A percentile compares a stretch with the other conserved stretches of the same genome.
These are phyloP conservation scores for Cucurbita ficifolia DNA, from an alignment of 306 rosid genomes.

Conservation along the genomic window DNA sequence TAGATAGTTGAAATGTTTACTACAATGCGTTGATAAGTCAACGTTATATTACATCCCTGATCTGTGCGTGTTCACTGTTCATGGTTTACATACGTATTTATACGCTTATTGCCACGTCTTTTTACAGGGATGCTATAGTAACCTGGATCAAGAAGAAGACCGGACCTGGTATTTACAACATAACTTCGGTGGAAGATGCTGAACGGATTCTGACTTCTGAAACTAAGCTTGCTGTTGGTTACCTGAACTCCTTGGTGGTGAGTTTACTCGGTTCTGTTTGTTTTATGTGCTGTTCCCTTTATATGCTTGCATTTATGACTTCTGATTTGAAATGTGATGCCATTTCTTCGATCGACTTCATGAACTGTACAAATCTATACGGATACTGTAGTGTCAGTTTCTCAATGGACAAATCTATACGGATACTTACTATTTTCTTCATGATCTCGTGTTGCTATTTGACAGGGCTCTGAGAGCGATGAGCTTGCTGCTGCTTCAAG, in stretches of 20 bases:
- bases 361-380: neutral
- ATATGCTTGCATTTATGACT: neutral
- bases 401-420: neutral
- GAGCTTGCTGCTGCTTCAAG: constrained; percentile 91
- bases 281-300: neutral
- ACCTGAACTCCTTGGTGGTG: constrained; percentile 84
- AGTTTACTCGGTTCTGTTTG: constrained; percentile 8
- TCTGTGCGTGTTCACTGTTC: neutral
- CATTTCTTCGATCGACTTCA: neutral
- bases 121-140: constrained; percentile 63
- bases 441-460: constrained; percentile 8
- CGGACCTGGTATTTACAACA: constrained; percentile 72
- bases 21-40: neutral
- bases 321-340: neutral
- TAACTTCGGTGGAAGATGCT: constrained; percentile 74
- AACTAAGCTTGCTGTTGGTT: constrained; percentile 67
- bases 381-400: neutral
- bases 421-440: neutral
- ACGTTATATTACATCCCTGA: neutral
- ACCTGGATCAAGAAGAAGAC: constrained; percentile 91
- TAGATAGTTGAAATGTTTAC: neutral
- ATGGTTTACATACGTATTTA: neutral
- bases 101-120: constrained; percentile 1
- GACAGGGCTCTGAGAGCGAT: constrained; percentile 80
- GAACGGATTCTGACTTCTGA: constrained; percentile 51